Percentiles rank a stretch among this genome's conserved stretches.
Evolutionary conservation across 495 filamentous ascomycete genomes (phyloP).

Genomic region (Bacidia rubella): DNA sequence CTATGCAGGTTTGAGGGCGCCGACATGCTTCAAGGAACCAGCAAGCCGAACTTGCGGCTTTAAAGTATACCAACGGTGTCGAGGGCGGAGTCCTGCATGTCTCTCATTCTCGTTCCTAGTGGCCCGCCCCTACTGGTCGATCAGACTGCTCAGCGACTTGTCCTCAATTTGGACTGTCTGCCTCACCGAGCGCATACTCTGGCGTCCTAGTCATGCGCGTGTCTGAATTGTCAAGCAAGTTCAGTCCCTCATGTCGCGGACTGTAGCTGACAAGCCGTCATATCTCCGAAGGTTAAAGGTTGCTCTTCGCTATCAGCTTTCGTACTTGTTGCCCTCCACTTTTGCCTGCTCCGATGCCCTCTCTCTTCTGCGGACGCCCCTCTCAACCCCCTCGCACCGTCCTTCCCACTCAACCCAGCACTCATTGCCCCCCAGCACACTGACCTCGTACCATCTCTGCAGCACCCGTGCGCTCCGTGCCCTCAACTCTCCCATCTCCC

Average conservation of each 20-base stretch:
- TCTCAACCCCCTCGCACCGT: constrained; percentile 52
- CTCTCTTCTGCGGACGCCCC: constrained; percentile 46
- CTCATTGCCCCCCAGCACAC: constrained; percentile 52
- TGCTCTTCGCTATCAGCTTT: neutral
- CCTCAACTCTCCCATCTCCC: constrained; percentile 55
- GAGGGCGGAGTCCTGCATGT: neutral
- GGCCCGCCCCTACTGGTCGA: neutral
- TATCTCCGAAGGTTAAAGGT: no score
- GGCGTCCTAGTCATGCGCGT: no score
- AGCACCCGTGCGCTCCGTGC: constrained; percentile 59
- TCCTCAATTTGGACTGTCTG: no score
- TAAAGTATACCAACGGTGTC: neutral
- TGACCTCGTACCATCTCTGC: constrained; percentile 67
- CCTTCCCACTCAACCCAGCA: constrained; percentile 65
- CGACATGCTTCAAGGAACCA: no score
- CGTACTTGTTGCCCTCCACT: constrained; percentile 22
- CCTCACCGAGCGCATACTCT: no score
- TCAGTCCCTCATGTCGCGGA: no score
- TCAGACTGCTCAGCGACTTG: neutral
- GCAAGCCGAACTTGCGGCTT: no score
- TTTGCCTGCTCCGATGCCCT: constrained; percentile 27
- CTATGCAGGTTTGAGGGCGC: no score
- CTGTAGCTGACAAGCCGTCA: no score
- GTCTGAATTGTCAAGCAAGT: no score
- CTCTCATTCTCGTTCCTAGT: neutral